Percentiles rank a stretch among this genome's conserved stretches.
These are phyloP conservation scores for Mesembryanthemum crystallinum DNA, from an alignment of 148 eudicot species.

Conservation along the genomic window DNA sequence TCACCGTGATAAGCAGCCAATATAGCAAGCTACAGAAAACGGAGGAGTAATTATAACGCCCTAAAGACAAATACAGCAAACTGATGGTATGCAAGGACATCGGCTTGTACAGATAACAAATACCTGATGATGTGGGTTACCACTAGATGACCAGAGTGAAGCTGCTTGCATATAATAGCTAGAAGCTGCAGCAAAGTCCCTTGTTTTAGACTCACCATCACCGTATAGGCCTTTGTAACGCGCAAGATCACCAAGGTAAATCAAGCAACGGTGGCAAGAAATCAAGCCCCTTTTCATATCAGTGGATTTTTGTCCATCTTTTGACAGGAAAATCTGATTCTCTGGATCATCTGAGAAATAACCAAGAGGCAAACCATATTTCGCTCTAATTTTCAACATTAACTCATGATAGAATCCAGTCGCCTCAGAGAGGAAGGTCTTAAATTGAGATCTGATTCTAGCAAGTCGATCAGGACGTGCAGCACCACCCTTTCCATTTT, in stretches of 20 bases:
- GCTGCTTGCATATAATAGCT: slow-evolving; percentile 92
- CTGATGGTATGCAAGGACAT: background rate
- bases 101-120: slow-evolving; percentile 5
- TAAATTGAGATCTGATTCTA: slow-evolving; percentile 83
- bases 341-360: slow-evolving; percentile 58
- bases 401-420: slow-evolving; percentile 96
- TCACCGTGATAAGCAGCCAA: slow-evolving; percentile 80
- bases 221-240: slow-evolving; percentile 90
- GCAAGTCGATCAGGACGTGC: slow-evolving; percentile 57
- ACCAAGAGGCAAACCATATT: slow-evolving; percentile 69
- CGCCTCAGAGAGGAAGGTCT: slow-evolving; percentile 90
- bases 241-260: slow-evolving; percentile 95
- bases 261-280: slow-evolving; percentile 88
- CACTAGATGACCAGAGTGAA: slow-evolving; percentile 82
- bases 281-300: slow-evolving; percentile 69
- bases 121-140: slow-evolving; percentile 99
- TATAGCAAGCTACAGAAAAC: slow-evolving; percentile 81
- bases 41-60: background rate
- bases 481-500: slow-evolving; percentile 60
- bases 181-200: slow-evolving; percentile 86
- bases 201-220: slow-evolving; percentile 76
- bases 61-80: background rate
- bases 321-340: slow-evolving; percentile 36
- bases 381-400: slow-evolving; percentile 79
- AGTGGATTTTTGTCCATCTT: slow-evolving; percentile 52